Percentiles rank a stretch among this genome's conserved stretches.
These are phyloP conservation scores for Alternaria incomplexa DNA, from an alignment of 2,329 filamentous ascomycete genomes.

Conservation along the genomic window DNA sequence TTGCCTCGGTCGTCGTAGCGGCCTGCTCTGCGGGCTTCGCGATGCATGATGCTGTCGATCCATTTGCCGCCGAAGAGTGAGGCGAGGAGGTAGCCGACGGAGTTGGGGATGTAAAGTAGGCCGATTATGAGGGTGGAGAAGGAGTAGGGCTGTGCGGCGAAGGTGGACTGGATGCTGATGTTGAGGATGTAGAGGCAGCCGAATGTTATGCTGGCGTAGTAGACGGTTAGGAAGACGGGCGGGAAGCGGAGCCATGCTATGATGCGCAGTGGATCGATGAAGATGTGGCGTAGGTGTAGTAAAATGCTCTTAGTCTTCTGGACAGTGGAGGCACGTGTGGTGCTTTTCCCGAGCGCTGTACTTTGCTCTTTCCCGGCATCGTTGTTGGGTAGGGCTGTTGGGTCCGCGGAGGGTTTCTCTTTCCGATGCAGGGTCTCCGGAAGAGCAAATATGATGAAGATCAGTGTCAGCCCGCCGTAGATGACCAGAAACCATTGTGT, in stretches of 20 bases:
- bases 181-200: constrained; percentile 50
- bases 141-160: constrained; percentile 40
- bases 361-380: constrained; percentile 11
- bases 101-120: constrained; percentile 48
- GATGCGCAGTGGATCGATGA: constrained; percentile 49
- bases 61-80: constrained; percentile 47
- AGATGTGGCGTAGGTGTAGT: constrained; percentile 40
- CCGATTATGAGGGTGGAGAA: constrained; percentile 47
- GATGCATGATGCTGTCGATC: constrained; percentile 50
- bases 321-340: constrained; percentile 44
- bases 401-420: constrained; percentile 10
- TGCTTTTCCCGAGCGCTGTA: constrained; percentile 32
- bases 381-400: neutral
- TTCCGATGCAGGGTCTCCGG: constrained; percentile 40
- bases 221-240: constrained; percentile 47
- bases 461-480: constrained; percentile 42
- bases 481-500: constrained; percentile 50
- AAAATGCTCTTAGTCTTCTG: constrained; percentile 39
- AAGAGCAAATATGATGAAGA: constrained; percentile 42
- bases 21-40: constrained; percentile 46
- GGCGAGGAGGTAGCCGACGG: constrained; percentile 45
- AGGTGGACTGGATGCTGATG: constrained; percentile 47
- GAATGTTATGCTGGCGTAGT: constrained; percentile 50
- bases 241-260: constrained; percentile 48
- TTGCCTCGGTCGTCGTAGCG: constrained; percentile 46